Base-by-base conservation (phyloP, 2,329 filamentous ascomycete species). In the Sporothrix pallida region DNA sequence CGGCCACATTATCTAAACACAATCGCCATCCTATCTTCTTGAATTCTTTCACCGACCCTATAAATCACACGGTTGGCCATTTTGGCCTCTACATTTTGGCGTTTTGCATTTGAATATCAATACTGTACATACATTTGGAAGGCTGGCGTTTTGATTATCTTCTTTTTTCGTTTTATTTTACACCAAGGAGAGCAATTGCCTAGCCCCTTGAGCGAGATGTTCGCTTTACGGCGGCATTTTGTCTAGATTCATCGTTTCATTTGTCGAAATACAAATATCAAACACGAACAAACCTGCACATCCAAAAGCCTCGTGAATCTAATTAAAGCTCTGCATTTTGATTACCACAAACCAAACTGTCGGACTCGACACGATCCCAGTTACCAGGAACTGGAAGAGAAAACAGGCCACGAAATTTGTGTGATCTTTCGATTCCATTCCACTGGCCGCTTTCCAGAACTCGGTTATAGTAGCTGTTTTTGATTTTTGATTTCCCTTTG, bases 1-100 rank as follows among this genome's bases (percentile, higher is more conserved):
- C 74, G 80, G 80, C 44, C 78, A 75, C 76, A 75, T 82, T 9
- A 67, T 70, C 31, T 73, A 69, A 68, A 20, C 44, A 10, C 5
- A 12, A 12, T 31, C 54, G 2, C 1, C 26, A 42, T 44, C 31
- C 5, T 37, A 37, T 20, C n/a, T 23, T 17, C 13, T n/a, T 8
- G 8, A 56, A 20, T 23, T 56, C n/a, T 20, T 12, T 23, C 52
- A 13, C 52, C 15, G 2, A 52, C 48, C 48, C 52, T 68, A 31
- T 17, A 26, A 50, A 52, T 20, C 9, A 71, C 31, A 3, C 31
- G 15, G 13, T 42, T 7, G 31, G 31, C 26, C 13, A 20, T 26
- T 20, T 48, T 44, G 56, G 48, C 26, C 44, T 50, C 56, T 3
- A 44, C 48, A 26, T 50, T 52, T 62, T 68, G 31, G 70, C 62